A percentile compares a stretch with the other conserved stretches of the same genome.
Evolutionary conservation across 805 yeast species (phyloP).

Genomic region (Kazachstania viticola): DNA sequence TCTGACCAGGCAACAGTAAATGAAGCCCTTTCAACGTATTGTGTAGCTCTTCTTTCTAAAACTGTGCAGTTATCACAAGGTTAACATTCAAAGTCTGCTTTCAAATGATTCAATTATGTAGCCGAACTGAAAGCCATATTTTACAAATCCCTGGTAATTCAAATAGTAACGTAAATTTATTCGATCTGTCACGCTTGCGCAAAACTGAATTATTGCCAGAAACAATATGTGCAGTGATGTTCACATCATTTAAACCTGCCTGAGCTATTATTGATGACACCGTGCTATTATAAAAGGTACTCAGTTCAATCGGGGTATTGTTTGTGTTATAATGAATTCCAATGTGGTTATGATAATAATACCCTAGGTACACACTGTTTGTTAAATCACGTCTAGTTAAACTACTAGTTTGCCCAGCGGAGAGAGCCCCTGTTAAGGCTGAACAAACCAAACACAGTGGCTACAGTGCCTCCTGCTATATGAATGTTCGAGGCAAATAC

Average conservation of each 20-base stretch:
- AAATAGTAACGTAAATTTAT: not conserved
- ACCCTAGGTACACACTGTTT: not conserved
- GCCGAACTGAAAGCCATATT: not conserved
- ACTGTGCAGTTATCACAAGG: not conserved
- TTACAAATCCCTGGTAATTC: not conserved
- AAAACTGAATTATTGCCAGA: not conserved
- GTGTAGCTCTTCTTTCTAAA: not conserved
- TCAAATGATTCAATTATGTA: not conserved
- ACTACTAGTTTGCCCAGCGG: not conserved
- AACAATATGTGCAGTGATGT: not conserved
- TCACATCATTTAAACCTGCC: not conserved
- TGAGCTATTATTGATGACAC: not conserved
- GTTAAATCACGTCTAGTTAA: not conserved
- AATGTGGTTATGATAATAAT: not conserved
- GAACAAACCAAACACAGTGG: not conserved
- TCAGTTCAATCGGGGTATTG: not conserved
- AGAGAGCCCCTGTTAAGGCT: not conserved
- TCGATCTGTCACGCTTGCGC: not conserved
- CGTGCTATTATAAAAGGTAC: not conserved
- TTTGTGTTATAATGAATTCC: not conserved
- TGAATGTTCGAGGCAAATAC: not conserved
- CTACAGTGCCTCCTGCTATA: not conserved
- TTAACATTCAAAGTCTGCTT: not conserved
- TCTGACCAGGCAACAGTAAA: not conserved
- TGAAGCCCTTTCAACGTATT: not conserved